These are phyloP conservation scores for Waltergamsia citrina DNA, from an alignment of 2,329 filamentous ascomycete species.

Conservation along the genomic window DNA sequence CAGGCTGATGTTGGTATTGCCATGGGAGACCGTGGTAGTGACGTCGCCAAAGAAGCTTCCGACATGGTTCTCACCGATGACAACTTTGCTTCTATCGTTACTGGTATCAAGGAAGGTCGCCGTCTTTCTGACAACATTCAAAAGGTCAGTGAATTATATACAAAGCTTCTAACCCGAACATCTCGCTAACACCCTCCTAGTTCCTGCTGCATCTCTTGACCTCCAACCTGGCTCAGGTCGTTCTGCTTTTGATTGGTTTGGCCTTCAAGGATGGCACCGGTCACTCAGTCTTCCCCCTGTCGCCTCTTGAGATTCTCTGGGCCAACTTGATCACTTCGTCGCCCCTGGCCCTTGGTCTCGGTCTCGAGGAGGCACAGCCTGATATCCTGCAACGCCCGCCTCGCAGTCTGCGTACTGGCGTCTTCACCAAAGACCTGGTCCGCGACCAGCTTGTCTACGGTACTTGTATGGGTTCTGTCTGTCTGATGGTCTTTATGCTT, in stretches of 20 bases:
- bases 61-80: slow-evolving; percentile 86
- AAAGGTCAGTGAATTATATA: slow-evolving; percentile 37
- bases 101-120: slow-evolving; percentile 62
- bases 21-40: slow-evolving; percentile 62
- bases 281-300: slow-evolving; percentile 59
- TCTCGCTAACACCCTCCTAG: slow-evolving; percentile 19
- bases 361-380: slow-evolving; percentile 58
- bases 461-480: slow-evolving; percentile 51
- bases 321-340: slow-evolving; percentile 67
- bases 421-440: slow-evolving; percentile 57
- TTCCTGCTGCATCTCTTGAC: slow-evolving; percentile 57
- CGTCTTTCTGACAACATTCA: slow-evolving; percentile 66
- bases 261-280: slow-evolving; percentile 52
- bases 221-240: slow-evolving; percentile 61
- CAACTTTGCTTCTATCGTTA: slow-evolving; percentile 75
- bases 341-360: slow-evolving; percentile 62
- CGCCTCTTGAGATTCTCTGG: slow-evolving; percentile 67
- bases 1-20: slow-evolving; percentile 68
- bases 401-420: slow-evolving; percentile 46
- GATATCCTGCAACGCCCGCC: slow-evolving; percentile 60
- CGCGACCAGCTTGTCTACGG: slow-evolving; percentile 60
- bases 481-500: slow-evolving; percentile 49
- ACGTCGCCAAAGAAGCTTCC: slow-evolving; percentile 71
- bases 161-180: not conserved
- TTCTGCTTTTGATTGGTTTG: slow-evolving; percentile 59